Conservation (phyloP, 2,329 filamentous ascomycete species). For the Trichoderma sp. region DNA sequence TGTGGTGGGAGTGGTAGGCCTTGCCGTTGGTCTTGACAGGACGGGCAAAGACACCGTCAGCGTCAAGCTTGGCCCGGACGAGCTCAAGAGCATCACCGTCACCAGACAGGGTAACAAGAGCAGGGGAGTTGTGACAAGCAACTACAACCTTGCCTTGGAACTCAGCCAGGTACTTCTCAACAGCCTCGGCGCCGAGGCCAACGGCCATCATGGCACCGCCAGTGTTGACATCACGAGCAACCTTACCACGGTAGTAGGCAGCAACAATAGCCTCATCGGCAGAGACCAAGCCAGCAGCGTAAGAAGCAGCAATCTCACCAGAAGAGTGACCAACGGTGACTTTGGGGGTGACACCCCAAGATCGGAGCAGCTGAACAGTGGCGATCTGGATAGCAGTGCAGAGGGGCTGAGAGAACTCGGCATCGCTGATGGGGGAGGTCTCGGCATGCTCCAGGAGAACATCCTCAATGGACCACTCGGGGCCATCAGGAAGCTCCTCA, state of each 20-base stretch:
- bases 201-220: conserved; percentile 41
- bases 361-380: conserved; percentile 25
- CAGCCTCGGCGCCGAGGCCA: conserved; percentile 33
- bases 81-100: conserved; percentile 22
- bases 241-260: conserved; percentile 40
- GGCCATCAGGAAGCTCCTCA: background rate
- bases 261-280: conserved; percentile 37
- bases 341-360: conserved; percentile 31
- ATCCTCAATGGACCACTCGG: conserved; percentile 8
- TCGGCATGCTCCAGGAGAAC: background rate
- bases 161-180: conserved; percentile 17
- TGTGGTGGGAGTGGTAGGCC: conserved; percentile 27
- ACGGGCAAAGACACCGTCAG: conserved; percentile 20
- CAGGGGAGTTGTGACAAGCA: conserved; percentile 27
- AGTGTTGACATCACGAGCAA: background rate
- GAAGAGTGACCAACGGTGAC: conserved; percentile 43
- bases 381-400: conserved; percentile 38
- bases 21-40: conserved; percentile 22
- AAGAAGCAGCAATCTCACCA: conserved; percentile 47
- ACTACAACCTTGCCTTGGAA: conserved; percentile 25
- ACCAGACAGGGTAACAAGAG: conserved; percentile 27
- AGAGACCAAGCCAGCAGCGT: conserved; percentile 38
- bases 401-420: conserved; percentile 30
- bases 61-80: conserved; percentile 16
- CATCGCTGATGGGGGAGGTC: background rate